Evolutionary conservation across 176 grass and related monocot genomes (phyloP).

Genomic region (Canna indica): DNA sequence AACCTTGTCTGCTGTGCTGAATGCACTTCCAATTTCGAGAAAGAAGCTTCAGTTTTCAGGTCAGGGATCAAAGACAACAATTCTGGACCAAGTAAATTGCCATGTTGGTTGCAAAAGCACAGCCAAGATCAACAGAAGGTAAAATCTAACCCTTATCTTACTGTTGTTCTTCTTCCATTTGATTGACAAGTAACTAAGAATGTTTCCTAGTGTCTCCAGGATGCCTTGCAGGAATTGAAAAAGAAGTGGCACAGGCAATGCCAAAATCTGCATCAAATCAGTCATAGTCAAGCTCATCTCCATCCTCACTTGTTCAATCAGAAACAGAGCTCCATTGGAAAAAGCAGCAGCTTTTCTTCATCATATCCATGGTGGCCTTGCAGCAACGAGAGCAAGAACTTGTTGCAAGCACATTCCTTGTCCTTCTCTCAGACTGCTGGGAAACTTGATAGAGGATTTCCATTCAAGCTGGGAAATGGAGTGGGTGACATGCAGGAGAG

Average conservation of each 20-base stretch:
- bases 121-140: conserved; percentile 37
- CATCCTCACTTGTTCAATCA: conserved; percentile 22
- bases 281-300: conserved; percentile 21
- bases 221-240: conserved; percentile 56
- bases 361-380: conserved; percentile 36
- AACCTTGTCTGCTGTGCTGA: conserved; percentile 53
- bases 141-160: background rate
- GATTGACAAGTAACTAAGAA: background rate
- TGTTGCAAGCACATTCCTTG: conserved; percentile 9
- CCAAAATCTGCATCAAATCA: conserved; percentile 48
- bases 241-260: conserved; percentile 86
- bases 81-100: conserved; percentile 27
- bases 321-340: background rate
- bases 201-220: conserved; percentile 14
- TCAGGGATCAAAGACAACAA: conserved; percentile 23
- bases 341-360: conserved; percentile 4
- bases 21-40: conserved; percentile 65
- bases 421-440: conserved; percentile 1
- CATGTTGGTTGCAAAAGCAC: conserved; percentile 40
- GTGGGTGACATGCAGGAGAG: background rate
- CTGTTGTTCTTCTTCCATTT: background rate
- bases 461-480: background rate
- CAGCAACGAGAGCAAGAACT: conserved; percentile 26
- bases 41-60: conserved; percentile 45
- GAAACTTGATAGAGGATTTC: background rate